These are phyloP conservation scores for Berberis vulgaris DNA, from an alignment of 164 flowering plant species.

Conservation along the genomic window DNA sequence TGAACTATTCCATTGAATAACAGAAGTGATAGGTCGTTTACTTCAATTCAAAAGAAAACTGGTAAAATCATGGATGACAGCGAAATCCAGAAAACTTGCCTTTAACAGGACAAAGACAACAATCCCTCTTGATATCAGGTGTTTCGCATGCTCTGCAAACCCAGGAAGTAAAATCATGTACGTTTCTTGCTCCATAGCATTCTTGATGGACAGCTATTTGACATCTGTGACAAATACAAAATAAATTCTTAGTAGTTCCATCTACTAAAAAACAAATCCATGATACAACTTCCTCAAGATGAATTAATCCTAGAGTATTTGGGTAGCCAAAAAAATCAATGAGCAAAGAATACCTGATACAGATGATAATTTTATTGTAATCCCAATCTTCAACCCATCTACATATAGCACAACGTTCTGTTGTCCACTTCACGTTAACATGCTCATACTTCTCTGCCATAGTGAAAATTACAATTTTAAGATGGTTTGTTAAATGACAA, in stretches of 20 bases:
- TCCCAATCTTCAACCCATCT: constrained; percentile 99
- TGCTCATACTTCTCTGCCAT: constrained; percentile 81
- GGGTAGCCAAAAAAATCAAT: background rate
- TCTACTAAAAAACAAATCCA: no score
- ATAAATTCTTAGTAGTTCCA: background rate
- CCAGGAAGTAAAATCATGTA: constrained; percentile 89
- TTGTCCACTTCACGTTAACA: constrained; percentile 88
- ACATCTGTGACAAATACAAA: constrained; percentile 46
- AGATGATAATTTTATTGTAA: constrained; percentile 91
- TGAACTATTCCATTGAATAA: background rate
- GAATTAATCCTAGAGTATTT: background rate
- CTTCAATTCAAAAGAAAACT: background rate
- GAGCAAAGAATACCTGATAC: constrained; percentile 55
- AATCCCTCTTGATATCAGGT: constrained; percentile 74
- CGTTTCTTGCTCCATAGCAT: constrained; percentile 86
- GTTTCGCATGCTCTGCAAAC: constrained; percentile 97
- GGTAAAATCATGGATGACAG: background rate
- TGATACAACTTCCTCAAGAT: no score
- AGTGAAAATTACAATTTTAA: background rate
- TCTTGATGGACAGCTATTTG: constrained; percentile 99
- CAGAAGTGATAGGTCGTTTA: background rate
- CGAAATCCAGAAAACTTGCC: constrained; percentile 35
- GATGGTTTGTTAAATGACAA: background rate
- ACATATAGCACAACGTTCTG: constrained; percentile 96
- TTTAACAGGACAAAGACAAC: constrained; percentile 98